phyloP scores from a whole-genome alignment of 2,329 filamentous ascomycete species.

The Sporothrix inflata region DNA sequence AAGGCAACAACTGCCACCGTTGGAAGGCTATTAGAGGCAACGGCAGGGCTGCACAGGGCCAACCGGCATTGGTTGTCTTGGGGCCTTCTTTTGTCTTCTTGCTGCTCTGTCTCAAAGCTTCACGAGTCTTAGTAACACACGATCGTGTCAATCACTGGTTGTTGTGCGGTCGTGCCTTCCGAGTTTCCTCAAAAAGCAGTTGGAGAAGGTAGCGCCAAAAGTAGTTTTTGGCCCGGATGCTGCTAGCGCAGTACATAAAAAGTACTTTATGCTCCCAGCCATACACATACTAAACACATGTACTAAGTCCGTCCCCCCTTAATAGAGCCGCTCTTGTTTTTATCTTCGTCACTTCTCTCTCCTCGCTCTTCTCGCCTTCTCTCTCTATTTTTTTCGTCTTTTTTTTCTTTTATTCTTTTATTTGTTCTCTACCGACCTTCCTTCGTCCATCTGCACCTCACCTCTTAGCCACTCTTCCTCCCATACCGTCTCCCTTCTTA shows the following conservation, averaged over 20 bases:
- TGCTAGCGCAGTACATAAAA: constrained; percentile 19
- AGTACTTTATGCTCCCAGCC: not conserved
- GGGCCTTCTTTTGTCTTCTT: not conserved
- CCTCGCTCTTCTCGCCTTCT: constrained; percentile 2
- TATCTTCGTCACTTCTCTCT: not conserved
- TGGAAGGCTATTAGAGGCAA: not conserved
- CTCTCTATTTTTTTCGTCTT: not conserved
- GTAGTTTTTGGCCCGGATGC: constrained; percentile 3
- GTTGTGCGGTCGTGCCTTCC: constrained; percentile 29
- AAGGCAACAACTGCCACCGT: not conserved
- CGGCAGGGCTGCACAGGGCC: constrained; percentile 7
- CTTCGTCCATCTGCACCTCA: constrained; percentile 14
- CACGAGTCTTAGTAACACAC: constrained; percentile 28
- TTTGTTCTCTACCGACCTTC: constrained; percentile 11
- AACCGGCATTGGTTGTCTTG: not conserved
- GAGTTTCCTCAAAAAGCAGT: constrained; percentile 26
- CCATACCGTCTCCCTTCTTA: constrained; percentile 33
- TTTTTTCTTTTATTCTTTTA: constrained; percentile 21
- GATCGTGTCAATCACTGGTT: constrained; percentile 22
- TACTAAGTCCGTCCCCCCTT: not conserved
- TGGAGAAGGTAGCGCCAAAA: constrained; percentile 23
- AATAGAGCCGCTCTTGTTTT: not conserved
- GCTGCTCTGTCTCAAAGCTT: constrained; percentile 12
- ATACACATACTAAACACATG: not conserved
- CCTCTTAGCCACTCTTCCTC: constrained; percentile 27